Conservation (phyloP, 2,329 filamentous ascomycete species). For the Sarocladium oryzae region DNA sequence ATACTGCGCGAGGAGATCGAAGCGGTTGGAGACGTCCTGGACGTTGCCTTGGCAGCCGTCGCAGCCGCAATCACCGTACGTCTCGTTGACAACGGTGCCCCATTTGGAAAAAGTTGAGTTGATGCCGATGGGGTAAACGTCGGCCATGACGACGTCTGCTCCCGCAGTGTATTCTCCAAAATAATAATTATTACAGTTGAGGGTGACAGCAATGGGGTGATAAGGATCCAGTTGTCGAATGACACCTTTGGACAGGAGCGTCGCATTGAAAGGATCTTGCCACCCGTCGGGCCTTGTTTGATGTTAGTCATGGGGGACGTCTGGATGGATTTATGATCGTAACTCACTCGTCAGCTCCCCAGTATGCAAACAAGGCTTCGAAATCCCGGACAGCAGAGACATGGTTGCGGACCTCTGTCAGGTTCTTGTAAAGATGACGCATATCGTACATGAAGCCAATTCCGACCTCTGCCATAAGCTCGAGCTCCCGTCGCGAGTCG, state of each 20-base stretch:
- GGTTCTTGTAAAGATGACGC: constrained; percentile 36
- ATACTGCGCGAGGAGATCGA: constrained; percentile 32
- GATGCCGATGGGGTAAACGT: constrained; percentile 3
- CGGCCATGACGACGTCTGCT: not conserved
- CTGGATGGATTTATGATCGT: too few relatives aligned
- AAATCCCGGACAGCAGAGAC: constrained; percentile 16
- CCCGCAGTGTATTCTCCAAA: constrained; percentile 12
- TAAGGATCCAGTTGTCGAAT: constrained; percentile 26
- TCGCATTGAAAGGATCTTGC: constrained; percentile 45
- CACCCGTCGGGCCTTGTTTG: constrained; percentile 38
- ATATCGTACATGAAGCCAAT: constrained; percentile 40
- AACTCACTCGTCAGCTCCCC: not conserved
- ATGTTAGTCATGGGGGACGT: constrained; percentile 20
- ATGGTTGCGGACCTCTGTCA: constrained; percentile 31
- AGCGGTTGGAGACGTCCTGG: constrained; percentile 39
- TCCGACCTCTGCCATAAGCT: constrained; percentile 27
- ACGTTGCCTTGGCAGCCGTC: constrained; percentile 51
- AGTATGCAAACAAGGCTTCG: not conserved
- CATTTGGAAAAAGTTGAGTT: constrained; percentile 36
- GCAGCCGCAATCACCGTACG: constrained; percentile 57
- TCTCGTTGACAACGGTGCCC: constrained; percentile 49
- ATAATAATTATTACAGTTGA: constrained; percentile 6
- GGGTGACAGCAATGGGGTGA: not conserved
- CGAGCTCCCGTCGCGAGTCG: constrained; percentile 16
- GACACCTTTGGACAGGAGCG: constrained; percentile 32